phyloP scores from a whole-genome alignment of 768 basidiomycete species.

The Mycena chlorophos region DNA sequence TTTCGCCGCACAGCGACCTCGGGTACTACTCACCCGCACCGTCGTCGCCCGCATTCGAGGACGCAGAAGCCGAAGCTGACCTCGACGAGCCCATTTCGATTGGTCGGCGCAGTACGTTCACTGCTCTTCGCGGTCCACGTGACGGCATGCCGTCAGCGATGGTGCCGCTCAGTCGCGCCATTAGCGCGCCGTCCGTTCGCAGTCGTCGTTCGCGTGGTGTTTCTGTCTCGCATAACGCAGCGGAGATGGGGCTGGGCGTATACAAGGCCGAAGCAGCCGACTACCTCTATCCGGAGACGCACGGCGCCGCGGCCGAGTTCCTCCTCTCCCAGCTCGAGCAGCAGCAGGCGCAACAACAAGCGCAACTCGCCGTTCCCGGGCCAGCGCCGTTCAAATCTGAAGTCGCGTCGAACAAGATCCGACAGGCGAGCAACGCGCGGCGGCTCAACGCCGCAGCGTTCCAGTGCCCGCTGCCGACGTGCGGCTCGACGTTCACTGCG shows the following conservation, averaged over 20 bases:
- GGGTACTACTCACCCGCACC: slow-evolving; percentile 4
- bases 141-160: not conserved
- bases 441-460: slow-evolving; percentile 18
- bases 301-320: slow-evolving; percentile 14
- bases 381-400: slow-evolving; percentile 10
- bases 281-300: slow-evolving; percentile 7
- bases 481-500: slow-evolving; percentile 22
- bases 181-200: slow-evolving; percentile 13
- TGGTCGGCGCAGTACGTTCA: slow-evolving; percentile 15
- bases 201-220: slow-evolving; percentile 6
- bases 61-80: slow-evolving; percentile 7
- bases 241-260: slow-evolving; percentile 1
- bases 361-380: too few species aligned
- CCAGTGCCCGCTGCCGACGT: slow-evolving; percentile 2
- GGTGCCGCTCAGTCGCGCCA: slow-evolving; percentile 8
- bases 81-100: slow-evolving; percentile 1
- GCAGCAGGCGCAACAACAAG: too few species aligned
- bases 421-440: slow-evolving; percentile 14
- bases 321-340: slow-evolving; percentile 13
- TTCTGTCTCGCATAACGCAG: not conserved
- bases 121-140: slow-evolving; percentile 5
- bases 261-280: slow-evolving; percentile 13
- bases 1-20: slow-evolving; percentile 2
- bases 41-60: slow-evolving; percentile 19
- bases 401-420: slow-evolving; percentile 22